These are phyloP conservation scores for Ganoderma sinense DNA, from an alignment of 1,284 basidiomycete species.

Conservation along the genomic window DNA sequence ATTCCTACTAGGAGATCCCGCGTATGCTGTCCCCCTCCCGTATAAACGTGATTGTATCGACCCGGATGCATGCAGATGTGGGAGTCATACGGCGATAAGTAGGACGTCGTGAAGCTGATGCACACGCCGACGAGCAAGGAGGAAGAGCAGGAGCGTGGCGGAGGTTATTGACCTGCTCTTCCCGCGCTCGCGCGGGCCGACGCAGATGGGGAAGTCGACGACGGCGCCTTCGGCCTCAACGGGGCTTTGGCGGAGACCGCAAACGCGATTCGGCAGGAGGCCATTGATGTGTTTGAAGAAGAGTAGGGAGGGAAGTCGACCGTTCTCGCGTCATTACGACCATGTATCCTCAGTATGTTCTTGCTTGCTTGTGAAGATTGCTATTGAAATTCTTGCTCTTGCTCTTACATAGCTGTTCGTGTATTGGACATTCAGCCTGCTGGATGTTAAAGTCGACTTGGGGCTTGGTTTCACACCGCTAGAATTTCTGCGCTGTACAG, in stretches of 20 bases:
- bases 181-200: slow-evolving; percentile 47
- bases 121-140: slow-evolving; percentile 59
- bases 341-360: no score
- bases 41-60: neutral
- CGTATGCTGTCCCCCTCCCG: slow-evolving; percentile 46
- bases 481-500: no score
- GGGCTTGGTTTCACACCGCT: no score
- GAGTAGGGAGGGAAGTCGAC: slow-evolving; percentile 19
- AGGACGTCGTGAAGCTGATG: slow-evolving; percentile 76
- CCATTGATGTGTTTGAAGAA: slow-evolving; percentile 37
- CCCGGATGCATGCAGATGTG: slow-evolving; percentile 51
- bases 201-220: slow-evolving; percentile 50
- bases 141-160: slow-evolving; percentile 59
- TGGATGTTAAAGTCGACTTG: no score
- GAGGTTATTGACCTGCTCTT: slow-evolving; percentile 64
- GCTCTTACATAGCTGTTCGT: no score
- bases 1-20: slow-evolving; percentile 68
- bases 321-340: no score
- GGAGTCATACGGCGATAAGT: slow-evolving; percentile 77
- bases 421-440: no score
- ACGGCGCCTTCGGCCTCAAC: slow-evolving; percentile 31
- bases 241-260: slow-evolving; percentile 24
- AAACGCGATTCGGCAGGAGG: slow-evolving; percentile 13
- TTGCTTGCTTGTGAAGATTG: no score
- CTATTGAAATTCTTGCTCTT: no score